Conservation (phyloP, 2,329 filamentous ascomycete species). For the Penicillium olsonii region DNA sequence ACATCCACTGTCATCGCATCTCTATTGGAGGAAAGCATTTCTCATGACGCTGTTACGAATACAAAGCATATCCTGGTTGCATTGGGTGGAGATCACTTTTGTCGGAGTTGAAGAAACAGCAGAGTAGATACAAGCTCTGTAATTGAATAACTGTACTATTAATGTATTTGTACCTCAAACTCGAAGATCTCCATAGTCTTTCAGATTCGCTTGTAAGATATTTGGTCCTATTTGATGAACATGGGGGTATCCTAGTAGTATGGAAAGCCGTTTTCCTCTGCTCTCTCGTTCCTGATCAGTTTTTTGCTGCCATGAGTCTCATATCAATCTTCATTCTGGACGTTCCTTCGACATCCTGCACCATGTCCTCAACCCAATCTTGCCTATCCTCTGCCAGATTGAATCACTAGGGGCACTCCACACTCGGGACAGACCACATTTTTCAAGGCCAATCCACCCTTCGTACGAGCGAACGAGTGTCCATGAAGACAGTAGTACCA, state of each 20-base stretch:
- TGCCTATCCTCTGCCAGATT: no score
- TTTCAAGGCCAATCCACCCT: slow-evolving; percentile 63
- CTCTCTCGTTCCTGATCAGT: no score
- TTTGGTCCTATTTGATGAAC: no score
- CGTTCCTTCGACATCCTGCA: no score
- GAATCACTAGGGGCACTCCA: slow-evolving; percentile 28
- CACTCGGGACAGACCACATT: slow-evolving; percentile 65
- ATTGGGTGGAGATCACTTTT: slow-evolving; percentile 10
- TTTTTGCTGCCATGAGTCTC: no score
- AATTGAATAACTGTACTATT: background rate
- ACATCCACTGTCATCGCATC: background rate
- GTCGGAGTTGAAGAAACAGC: background rate
- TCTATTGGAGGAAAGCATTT: background rate
- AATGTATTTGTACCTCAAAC: slow-evolving; percentile 1
- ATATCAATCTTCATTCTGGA: no score
- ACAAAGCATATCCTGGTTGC: slow-evolving; percentile 11
- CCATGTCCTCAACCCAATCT: no score
- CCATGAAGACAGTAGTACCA: slow-evolving; percentile 46
- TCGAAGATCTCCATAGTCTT: background rate
- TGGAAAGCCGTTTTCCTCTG: no score
- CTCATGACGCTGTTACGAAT: slow-evolving; percentile 19
- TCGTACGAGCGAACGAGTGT: slow-evolving; percentile 61
- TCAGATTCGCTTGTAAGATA: no score
- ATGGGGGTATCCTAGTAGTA: no score
- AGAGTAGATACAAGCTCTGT: background rate